A percentile compares a stretch with the other conserved stretches of the same genome.
phyloP scores from a whole-genome alignment of 2,329 filamentous ascomycete species.

The Neonectria coccinea region DNA sequence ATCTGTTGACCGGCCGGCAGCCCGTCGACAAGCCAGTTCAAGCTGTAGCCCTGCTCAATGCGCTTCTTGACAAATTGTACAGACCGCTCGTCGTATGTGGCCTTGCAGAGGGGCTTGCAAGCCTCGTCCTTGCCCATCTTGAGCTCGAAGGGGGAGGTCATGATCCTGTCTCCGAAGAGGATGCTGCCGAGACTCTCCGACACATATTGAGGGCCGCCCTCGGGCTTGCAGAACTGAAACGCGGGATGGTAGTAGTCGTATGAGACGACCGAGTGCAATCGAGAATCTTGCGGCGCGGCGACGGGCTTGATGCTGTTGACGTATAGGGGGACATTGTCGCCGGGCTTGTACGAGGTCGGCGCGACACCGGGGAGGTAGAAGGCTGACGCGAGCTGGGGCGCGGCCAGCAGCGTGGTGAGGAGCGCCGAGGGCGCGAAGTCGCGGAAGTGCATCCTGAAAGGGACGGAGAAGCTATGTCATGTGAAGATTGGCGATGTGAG shows the following conservation, averaged over 20 bases:
- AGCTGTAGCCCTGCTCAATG: slow-evolving; percentile 87
- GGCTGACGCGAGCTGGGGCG: slow-evolving; percentile 70
- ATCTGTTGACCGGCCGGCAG: slow-evolving; percentile 89
- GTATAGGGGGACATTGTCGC: slow-evolving; percentile 84
- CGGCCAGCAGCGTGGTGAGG: slow-evolving; percentile 61
- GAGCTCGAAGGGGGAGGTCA: slow-evolving; percentile 93
- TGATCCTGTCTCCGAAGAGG: slow-evolving; percentile 95
- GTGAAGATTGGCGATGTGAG: slow-evolving; percentile 31
- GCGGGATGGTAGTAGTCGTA: slow-evolving; percentile 94
- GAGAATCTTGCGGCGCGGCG: slow-evolving; percentile 79
- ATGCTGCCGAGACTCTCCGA: slow-evolving; percentile 91
- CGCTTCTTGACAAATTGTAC: slow-evolving; percentile 84
- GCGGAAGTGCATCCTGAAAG: slow-evolving; percentile 58
- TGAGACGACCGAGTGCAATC: slow-evolving; percentile 90
- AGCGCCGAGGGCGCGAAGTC: slow-evolving; percentile 63
- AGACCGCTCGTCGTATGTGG: slow-evolving; percentile 71
- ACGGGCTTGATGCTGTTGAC: slow-evolving; percentile 95
- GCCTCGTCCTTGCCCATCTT: slow-evolving; percentile 88
- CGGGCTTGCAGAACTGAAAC: slow-evolving; percentile 89
- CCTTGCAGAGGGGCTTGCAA: slow-evolving; percentile 83
- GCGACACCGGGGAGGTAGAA: slow-evolving; percentile 98
- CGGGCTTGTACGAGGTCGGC: slow-evolving; percentile 87
- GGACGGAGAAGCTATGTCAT: slow-evolving; percentile 42
- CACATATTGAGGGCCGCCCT: slow-evolving; percentile 80
- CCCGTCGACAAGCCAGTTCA: slow-evolving; percentile 97